Conservation (phyloP, 1,284 basidiomycete genomes). For the Puccinia novopanici region DNA sequence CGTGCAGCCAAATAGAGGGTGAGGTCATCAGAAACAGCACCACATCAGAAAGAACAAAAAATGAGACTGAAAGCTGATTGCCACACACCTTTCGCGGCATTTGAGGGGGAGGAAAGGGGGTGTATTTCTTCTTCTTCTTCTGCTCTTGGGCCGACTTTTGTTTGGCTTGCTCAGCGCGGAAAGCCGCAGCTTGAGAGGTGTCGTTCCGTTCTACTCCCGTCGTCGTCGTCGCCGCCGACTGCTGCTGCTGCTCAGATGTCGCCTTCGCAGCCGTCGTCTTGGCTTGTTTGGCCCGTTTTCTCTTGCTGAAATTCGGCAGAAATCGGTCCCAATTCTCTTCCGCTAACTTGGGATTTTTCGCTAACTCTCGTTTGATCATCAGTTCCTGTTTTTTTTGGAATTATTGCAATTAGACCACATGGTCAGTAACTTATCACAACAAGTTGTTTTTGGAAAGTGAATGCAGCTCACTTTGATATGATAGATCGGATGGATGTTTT, state of each 20-base stretch:
- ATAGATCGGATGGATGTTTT: constrained; percentile 98
- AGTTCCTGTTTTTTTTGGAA: constrained; percentile 88
- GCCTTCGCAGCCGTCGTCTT: constrained; percentile 64
- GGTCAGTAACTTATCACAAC: too few species aligned
- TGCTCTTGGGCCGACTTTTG: constrained; percentile 60
- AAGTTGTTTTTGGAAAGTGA: background rate
- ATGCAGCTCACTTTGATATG: constrained; percentile 77
- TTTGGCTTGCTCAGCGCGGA: constrained; percentile 34
- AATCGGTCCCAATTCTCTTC: constrained; percentile 96
- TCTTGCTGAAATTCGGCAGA: constrained; percentile 91
- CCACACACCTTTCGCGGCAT: constrained; percentile 77
- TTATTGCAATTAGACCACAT: too few species aligned
- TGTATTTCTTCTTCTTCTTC: constrained; percentile 84
- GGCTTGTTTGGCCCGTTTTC: constrained; percentile 87
- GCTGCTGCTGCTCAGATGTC: background rate
- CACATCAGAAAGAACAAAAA: constrained; percentile 9
- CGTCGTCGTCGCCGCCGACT: constrained; percentile 70
- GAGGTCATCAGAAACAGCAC: too few species aligned
- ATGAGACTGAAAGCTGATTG: background rate
- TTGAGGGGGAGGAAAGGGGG: constrained; percentile 95
- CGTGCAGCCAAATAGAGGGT: background rate
- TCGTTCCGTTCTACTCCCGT: too few species aligned
- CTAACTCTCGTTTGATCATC: constrained; percentile 97
- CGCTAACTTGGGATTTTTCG: constrained; percentile 94
- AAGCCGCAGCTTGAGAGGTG: constrained; percentile 50